Conservation (phyloP, 2,329 filamentous ascomycete genomes). For the Dothidotthia symphoricarpi region DNA sequence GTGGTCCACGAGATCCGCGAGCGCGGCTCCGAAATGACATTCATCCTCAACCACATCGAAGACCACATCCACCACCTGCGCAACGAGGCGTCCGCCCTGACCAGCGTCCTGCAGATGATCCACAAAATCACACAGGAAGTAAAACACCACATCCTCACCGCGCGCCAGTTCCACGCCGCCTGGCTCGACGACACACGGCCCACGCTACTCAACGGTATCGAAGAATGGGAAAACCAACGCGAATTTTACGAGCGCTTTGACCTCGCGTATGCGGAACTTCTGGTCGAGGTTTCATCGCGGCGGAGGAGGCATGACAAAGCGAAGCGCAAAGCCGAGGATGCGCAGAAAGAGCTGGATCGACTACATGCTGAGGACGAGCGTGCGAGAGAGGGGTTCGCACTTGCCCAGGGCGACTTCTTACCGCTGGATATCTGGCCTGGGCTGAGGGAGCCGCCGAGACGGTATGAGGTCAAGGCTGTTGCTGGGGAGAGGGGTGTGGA, state of each 20-base stretch:
- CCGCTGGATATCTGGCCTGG: conserved; percentile 86
- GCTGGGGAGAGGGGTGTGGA: conserved; percentile 15
- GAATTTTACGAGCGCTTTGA: conserved; percentile 87
- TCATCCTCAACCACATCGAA: conserved; percentile 62
- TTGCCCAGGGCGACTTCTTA: conserved; percentile 80
- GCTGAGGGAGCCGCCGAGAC: conserved; percentile 34
- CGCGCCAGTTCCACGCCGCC: conserved; percentile 59
- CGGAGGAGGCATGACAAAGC: conserved; percentile 71
- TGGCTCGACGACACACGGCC: conserved; percentile 73
- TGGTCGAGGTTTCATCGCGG: conserved; percentile 79
- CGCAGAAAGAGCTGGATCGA: conserved; percentile 71
- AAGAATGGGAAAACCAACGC: conserved; percentile 73
- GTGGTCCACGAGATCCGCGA: conserved; percentile 69
- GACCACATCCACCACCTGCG: conserved; percentile 61
- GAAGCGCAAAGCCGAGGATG: conserved; percentile 70
- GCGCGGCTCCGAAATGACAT: conserved; percentile 73
- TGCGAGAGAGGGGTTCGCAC: conserved; percentile 74
- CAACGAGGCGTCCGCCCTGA: conserved; percentile 57
- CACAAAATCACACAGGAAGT: conserved; percentile 67
- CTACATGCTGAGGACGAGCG: conserved; percentile 69
- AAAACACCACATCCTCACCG: conserved; percentile 62
- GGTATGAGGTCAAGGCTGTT: conserved; percentile 35
- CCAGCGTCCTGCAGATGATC: conserved; percentile 64
- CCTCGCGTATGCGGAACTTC: conserved; percentile 76
- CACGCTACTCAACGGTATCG: conserved; percentile 64